Evolutionary conservation across 106 monocot species (phyloP).

Genomic region (Posidonia australis): DNA sequence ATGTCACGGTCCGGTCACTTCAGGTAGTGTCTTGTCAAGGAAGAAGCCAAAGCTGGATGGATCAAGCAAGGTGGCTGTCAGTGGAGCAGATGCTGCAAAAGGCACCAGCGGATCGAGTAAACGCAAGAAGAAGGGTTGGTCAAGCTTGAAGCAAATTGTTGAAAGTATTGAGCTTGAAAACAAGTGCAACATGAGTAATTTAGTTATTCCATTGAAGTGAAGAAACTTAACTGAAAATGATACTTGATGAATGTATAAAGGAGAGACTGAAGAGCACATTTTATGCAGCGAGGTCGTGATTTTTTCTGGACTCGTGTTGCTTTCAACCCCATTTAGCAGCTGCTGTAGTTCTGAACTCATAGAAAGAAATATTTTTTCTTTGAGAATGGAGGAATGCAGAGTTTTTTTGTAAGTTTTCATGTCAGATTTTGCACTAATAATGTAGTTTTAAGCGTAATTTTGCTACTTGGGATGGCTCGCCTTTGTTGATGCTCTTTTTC

Average conservation of each 20-base stretch:
- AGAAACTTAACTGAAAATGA: not conserved
- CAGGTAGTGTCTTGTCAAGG: not conserved
- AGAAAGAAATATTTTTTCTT: too few species aligned
- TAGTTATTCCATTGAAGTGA: constrained; percentile 8
- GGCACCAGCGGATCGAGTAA: not conserved
- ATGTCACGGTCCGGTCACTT: not conserved
- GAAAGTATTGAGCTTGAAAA: constrained; percentile 8
- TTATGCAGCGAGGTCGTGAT: too few species aligned
- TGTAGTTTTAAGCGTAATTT: too few species aligned
- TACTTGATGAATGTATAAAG: not conserved
- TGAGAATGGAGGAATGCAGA: too few species aligned
- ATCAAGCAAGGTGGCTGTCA: not conserved
- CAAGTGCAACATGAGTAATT: not conserved
- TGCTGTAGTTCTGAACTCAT: too few species aligned
- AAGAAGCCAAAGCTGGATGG: constrained; percentile 1
- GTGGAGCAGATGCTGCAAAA: not conserved
- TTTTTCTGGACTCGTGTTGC: too few species aligned
- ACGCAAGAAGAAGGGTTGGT: constrained; percentile 2
- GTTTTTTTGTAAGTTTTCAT: too few species aligned
- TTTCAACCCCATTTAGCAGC: too few species aligned
- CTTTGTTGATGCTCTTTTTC: too few species aligned
- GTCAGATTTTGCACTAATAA: too few species aligned
- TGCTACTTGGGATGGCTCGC: too few species aligned
- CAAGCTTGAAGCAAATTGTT: constrained; percentile 9
- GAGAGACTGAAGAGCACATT: too few species aligned